Evolutionary conservation across 768 basidiomycete species (phyloP).

Genomic region (Pleurotus citrinopileatus): DNA sequence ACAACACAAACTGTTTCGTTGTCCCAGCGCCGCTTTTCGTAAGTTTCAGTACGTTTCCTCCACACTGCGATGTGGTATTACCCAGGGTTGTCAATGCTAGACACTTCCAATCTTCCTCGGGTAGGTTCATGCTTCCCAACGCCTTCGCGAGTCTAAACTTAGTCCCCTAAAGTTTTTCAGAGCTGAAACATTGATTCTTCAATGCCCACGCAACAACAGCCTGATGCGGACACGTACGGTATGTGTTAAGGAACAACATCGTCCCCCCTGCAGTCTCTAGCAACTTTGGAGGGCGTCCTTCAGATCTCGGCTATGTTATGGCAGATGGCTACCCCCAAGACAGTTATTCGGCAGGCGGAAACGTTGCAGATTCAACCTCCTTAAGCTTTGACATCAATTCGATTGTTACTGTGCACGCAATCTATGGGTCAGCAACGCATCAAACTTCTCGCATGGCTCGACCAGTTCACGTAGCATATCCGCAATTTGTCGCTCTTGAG

Average conservation of each 20-base stretch:
- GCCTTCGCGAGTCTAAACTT: not conserved
- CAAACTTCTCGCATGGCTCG: too few relatives aligned
- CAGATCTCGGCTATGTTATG: not conserved
- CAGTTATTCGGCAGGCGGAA: too few relatives aligned
- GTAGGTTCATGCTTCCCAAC: not conserved
- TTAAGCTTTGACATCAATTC: too few relatives aligned
- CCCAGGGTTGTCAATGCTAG: conserved; percentile 6
- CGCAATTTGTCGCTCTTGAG: too few relatives aligned
- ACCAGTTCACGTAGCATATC: too few relatives aligned
- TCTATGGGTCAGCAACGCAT: too few relatives aligned
- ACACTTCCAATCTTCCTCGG: conserved; percentile 3
- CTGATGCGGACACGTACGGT: not conserved
- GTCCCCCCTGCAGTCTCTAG: not conserved
- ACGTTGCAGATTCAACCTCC: too few relatives aligned
- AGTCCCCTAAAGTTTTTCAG: not conserved
- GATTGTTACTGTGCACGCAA: too few relatives aligned
- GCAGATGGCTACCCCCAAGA: too few relatives aligned
- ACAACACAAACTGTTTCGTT: not conserved
- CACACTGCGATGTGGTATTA: not conserved
- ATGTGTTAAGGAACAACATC: not conserved
- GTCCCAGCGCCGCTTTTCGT: not conserved
- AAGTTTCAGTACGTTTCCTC: not conserved
- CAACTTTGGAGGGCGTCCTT: not conserved
- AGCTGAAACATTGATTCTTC: not conserved
- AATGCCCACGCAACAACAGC: not conserved